These are phyloP conservation scores for Nowakowskiella sp. DNA, from an alignment of 192 early-diverging fungal genomes.

Conservation along the genomic window DNA sequence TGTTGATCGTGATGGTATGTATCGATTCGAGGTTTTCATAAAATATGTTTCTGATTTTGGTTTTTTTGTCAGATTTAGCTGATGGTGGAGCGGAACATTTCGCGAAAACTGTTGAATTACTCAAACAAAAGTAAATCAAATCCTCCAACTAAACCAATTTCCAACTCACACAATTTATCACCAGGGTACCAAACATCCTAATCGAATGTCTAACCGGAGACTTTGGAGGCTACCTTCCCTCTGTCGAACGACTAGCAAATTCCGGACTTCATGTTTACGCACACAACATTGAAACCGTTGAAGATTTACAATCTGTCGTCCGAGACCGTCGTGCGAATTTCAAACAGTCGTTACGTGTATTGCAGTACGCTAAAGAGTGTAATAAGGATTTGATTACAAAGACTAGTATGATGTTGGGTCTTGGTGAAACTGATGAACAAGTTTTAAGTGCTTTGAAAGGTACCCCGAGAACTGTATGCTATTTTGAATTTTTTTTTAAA, in stretches of 20 bases:
- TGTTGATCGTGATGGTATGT: slow-evolving; percentile 83
- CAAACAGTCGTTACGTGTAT: slow-evolving; percentile 80
- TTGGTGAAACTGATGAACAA: slow-evolving; percentile 92
- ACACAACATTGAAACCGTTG: slow-evolving; percentile 97
- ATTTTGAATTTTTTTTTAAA: slow-evolving; percentile 4
- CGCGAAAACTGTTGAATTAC: slow-evolving; percentile 78
- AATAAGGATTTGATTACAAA: slow-evolving; percentile 84
- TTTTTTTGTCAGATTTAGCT: slow-evolving; percentile 53
- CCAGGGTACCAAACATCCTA: slow-evolving; percentile 78
- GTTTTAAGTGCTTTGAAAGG: slow-evolving; percentile 78
- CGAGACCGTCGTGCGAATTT: slow-evolving; percentile 89
- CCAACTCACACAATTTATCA: neutral
- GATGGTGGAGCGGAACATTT: slow-evolving; percentile 93
- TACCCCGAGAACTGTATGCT: slow-evolving; percentile 14
- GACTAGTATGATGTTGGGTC: slow-evolving; percentile 95
- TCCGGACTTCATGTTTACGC: slow-evolving; percentile 97
- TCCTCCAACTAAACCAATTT: neutral
- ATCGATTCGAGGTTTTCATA: too few species aligned
- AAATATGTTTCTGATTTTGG: too few species aligned
- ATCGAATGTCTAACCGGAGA: slow-evolving; percentile 97
- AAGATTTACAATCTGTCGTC: slow-evolving; percentile 77
- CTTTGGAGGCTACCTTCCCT: slow-evolving; percentile 69
- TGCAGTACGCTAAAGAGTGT: slow-evolving; percentile 77
- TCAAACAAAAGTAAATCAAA: slow-evolving; percentile 66
- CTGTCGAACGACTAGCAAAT: slow-evolving; percentile 71